Conservation (phyloP, 2,329 filamentous ascomycete genomes). For the Achaetomium macrosporum region DNA sequence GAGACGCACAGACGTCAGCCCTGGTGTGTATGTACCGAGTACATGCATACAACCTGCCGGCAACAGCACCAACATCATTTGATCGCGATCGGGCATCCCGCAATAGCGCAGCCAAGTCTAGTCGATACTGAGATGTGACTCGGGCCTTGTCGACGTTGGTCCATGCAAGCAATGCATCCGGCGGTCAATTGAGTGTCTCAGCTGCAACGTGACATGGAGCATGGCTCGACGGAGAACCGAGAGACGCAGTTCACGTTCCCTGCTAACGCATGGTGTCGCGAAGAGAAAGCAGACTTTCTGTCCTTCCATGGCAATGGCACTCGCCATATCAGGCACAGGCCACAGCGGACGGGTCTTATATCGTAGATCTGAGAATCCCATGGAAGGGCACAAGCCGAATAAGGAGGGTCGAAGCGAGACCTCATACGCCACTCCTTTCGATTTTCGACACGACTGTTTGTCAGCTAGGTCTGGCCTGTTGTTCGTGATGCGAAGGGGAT, state of each 20-base stretch:
- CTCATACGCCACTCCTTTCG: no score
- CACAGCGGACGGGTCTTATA: no score
- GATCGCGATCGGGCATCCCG: background rate
- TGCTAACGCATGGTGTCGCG: conserved; percentile 21
- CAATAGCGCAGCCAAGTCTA: conserved; percentile 12
- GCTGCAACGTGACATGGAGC: conserved; percentile 20
- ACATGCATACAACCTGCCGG: no score
- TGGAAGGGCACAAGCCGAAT: no score
- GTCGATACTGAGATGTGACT: conserved; percentile 8
- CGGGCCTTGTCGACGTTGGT: background rate
- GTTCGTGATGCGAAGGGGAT: no score
- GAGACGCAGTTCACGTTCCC: conserved; percentile 15
- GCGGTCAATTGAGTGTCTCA: conserved; percentile 12
- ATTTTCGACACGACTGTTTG: no score
- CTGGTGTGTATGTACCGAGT: no score
- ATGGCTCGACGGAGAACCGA: conserved; percentile 16
- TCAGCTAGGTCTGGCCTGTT: no score
- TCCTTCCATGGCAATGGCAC: background rate
- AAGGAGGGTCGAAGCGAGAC: no score
- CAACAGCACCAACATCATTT: no score
- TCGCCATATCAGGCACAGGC: conserved; percentile 12
- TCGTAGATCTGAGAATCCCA: no score
- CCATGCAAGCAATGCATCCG: conserved; percentile 20
- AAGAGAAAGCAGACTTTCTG: conserved; percentile 11
- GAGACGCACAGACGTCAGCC: no score